A percentile compares a stretch with the other conserved stretches of the same genome.
phyloP scores from a whole-genome alignment of 257 asterid species.

The Coffea canephora region DNA sequence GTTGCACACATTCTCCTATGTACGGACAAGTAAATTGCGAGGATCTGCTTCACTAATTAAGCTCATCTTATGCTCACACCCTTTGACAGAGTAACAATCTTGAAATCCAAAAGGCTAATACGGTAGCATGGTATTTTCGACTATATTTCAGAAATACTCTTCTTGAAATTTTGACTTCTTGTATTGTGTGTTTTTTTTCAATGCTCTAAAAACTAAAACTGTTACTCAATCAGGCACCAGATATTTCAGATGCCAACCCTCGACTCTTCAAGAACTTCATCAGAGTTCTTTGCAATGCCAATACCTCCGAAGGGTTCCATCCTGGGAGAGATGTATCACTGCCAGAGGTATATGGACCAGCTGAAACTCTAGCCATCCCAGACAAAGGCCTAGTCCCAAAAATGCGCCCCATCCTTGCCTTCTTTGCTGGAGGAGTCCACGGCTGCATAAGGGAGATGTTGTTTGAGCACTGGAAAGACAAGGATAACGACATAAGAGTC shows the following conservation, averaged over 20 bases:
- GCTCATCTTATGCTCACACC: too few relatives aligned
- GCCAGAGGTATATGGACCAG: conserved; percentile 19
- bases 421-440: conserved; percentile 31
- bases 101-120: too few relatives aligned
- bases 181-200: too few relatives aligned
- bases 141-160: too few relatives aligned
- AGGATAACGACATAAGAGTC: conserved; percentile 33
- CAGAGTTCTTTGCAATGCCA: conserved; percentile 31
- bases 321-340: conserved; percentile 25
- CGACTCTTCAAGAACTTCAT: conserved; percentile 23
- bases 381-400: conserved; percentile 16
- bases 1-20: too few relatives aligned
- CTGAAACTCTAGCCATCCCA: conserved; percentile 15
- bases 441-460: conserved; percentile 20
- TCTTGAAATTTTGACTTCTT: too few relatives aligned
- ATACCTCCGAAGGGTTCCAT: conserved; percentile 27
- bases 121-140: too few relatives aligned
- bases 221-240: conserved; percentile 18
- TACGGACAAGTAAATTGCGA: too few relatives aligned
- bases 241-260: conserved; percentile 17
- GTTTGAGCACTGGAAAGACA: conserved; percentile 22
- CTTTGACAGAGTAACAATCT: too few relatives aligned
- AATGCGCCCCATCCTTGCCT: conserved; percentile 21
- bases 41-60: too few relatives aligned
- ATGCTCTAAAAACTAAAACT: too few relatives aligned